These are phyloP conservation scores for Brassica rapa DNA, from an alignment of 345 rosid genomes.

Conservation along the genomic window DNA sequence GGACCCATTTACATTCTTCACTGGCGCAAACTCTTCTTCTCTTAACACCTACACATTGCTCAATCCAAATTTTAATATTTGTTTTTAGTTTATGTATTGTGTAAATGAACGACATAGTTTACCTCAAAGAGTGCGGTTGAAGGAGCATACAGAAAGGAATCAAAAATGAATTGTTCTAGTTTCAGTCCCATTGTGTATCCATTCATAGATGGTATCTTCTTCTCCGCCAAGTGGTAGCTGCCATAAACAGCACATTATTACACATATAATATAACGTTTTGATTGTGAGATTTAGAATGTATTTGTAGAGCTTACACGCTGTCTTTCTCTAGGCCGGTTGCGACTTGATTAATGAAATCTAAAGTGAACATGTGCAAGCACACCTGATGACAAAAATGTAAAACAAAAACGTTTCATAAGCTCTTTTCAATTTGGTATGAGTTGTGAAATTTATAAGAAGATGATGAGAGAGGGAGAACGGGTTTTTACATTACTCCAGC, in stretches of 20 bases:
- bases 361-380: constrained; percentile 96
- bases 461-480: neutral
- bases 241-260: constrained; percentile 2
- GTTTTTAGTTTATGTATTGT: neutral
- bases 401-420: neutral
- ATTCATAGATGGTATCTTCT: constrained; percentile 84
- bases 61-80: constrained; percentile 3
- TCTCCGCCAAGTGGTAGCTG: constrained; percentile 90
- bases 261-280: neutral
- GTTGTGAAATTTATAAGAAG: neutral
- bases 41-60: constrained; percentile 61
- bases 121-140: constrained; percentile 98
- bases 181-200: constrained; percentile 77
- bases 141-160: constrained; percentile 97
- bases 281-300: neutral
- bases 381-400: constrained; percentile 51
- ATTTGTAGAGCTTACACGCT: constrained; percentile 61
- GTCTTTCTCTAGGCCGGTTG: constrained; percentile 92
- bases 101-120: neutral
- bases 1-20: constrained; percentile 92
- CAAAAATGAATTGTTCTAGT: constrained; percentile 93
- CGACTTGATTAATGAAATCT: constrained; percentile 97
- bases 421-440: neutral
- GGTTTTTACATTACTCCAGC: constrained; percentile 92
- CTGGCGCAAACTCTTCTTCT: constrained; percentile 97